Evolutionary conservation across 2,329 filamentous ascomycete genomes (phyloP), one percentile per base, ranked within the genome.

Genomic region (Fusarium bactridioides): DNA sequence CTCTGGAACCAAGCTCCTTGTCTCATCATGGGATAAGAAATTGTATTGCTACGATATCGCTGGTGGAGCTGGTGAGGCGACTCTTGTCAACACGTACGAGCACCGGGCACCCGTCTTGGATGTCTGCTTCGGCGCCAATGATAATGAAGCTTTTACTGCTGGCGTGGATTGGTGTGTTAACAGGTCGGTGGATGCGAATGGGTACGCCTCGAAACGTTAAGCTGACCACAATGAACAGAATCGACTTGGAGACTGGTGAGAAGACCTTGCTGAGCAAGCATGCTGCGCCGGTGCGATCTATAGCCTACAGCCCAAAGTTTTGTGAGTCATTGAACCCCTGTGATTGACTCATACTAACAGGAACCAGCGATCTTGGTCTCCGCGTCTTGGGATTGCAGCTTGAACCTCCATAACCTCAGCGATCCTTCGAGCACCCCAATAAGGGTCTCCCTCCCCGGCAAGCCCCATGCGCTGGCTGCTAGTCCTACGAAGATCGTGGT

Each of bases 21-120:
- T 95, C 76, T 92, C 95, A 16, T 97, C 94, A 62, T 99, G 96
- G 96, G 95, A 98, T 83, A 94, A 91, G 82, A 90, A 94, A 80
- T 90, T 97, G 62, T 97, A 98, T 82, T 87, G 95, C 58, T 98
- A 98, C 86, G 93, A 97, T 79, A 88, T 92, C 66, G 84, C 85
- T 23, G 86, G 88, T 71, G 86, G 88, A 50, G 80, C 82, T 25
- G 91, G 90, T 11, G 88, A 88, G 61, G 73, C 78, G 29, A 79
- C 76, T 47, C 86, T 97, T 35, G 78, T 95, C 37, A 88, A 89
- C 73, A 93, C 91, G 73, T 94, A 92, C 78, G 91, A 94, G 80
- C 92, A 96, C 81, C 89, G 91, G 68, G 94, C 94, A 12, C 94
- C 96, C 0, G 92, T 99, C 13, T 86, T 99, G 65, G 94, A 97